Evolutionary conservation across 169 alveolate genomes (phyloP).

Genomic region (Plasmodium gonderi): DNA sequence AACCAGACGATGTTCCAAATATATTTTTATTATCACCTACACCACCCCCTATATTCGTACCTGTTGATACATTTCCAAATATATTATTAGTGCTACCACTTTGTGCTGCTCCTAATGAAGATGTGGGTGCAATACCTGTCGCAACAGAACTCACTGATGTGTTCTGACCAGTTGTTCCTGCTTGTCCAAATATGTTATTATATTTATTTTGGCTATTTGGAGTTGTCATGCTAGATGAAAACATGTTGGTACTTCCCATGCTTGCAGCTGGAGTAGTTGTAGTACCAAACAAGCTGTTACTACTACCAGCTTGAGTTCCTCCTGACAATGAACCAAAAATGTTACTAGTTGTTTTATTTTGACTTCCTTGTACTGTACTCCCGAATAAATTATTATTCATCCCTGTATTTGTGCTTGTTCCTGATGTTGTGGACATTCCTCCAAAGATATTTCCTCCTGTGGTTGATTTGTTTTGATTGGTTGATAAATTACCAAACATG

Average conservation of each 20-base stretch:
- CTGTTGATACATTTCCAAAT: constrained; percentile 25
- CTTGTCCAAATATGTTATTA: constrained; percentile 39
- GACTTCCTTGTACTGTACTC: constrained; percentile 2
- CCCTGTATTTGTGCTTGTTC: constrained; percentile 13
- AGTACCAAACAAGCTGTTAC: constrained; percentile 29
- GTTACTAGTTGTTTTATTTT: constrained; percentile 39
- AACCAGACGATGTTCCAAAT: constrained; percentile 55
- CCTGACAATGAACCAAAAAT: constrained; percentile 51
- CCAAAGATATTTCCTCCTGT: constrained; percentile 42
- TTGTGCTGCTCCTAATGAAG: constrained; percentile 3
- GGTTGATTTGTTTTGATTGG: constrained; percentile 5
- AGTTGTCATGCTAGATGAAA: constrained; percentile 17
- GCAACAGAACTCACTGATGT: neutral
- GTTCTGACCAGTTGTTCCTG: neutral
- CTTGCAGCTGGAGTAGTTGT: constrained; percentile 11
- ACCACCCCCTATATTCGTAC: constrained; percentile 5
- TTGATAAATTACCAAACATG: constrained; percentile 29
- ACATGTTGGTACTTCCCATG: constrained; percentile 24
- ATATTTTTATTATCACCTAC: constrained; percentile 46
- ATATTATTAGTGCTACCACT: constrained; percentile 33
- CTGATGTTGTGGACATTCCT: constrained; percentile 39
- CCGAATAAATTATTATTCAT: constrained; percentile 32
- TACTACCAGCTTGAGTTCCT: constrained; percentile 36
- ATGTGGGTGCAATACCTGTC: neutral
- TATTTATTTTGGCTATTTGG: constrained; percentile 49